phyloP scores from a whole-genome alignment of 2,329 filamentous ascomycete species.

The Alternaria ventricosa region DNA sequence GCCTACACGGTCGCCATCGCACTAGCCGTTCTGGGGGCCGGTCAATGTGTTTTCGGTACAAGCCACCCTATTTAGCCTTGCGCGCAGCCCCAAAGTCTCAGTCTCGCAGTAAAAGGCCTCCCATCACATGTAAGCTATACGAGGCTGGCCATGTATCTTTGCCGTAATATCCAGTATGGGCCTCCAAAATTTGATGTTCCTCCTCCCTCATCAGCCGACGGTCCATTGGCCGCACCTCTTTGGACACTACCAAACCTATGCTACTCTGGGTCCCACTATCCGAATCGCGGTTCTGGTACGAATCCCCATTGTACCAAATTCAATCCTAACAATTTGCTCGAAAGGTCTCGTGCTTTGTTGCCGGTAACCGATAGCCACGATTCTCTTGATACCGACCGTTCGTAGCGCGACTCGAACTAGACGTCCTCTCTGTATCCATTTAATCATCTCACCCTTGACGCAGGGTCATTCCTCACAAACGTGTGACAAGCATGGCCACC shows the following conservation, averaged over 20 bases:
- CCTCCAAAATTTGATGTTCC: not conserved
- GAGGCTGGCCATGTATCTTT: not conserved
- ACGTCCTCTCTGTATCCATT: not conserved
- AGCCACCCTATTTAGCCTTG: conserved; percentile 15
- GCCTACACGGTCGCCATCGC: not conserved
- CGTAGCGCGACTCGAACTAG: not conserved
- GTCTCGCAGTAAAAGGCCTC: not conserved
- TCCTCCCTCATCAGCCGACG: not conserved
- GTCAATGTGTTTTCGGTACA: conserved; percentile 7
- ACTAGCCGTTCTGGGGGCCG: conserved; percentile 12
- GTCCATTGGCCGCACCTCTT: not conserved
- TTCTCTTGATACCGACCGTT: not conserved
- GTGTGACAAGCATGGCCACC: not conserved
- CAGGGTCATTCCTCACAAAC: not conserved
- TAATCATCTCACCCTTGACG: not conserved
- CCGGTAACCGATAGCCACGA: not conserved
- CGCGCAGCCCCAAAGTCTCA: not conserved
- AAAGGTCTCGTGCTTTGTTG: not conserved
- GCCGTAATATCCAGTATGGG: not conserved
- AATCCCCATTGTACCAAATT: not conserved
- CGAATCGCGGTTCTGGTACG: not conserved
- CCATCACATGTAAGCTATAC: not conserved
- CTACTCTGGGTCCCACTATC: not conserved
- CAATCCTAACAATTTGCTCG: not conserved
- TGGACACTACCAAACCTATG: not conserved